Percentiles rank a stretch among this genome's conserved stretches.
phyloP scores from a whole-genome alignment of 2,329 filamentous ascomycete species.

The Pseudovirgaria hyperparasitica region DNA sequence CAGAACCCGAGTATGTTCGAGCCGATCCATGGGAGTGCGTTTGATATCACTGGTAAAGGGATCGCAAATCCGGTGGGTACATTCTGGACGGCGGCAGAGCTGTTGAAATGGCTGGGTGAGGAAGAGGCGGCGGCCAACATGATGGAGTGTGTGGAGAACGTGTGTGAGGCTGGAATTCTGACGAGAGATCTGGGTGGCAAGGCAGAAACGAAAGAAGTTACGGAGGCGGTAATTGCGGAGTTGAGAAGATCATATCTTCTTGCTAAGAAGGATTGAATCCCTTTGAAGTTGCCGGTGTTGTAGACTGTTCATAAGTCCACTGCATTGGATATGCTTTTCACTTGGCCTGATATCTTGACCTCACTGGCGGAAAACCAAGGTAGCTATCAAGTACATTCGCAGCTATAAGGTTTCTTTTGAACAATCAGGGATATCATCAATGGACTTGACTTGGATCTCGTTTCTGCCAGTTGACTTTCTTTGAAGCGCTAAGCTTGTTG shows the following conservation, averaged over 20 bases:
- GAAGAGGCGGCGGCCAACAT: constrained; percentile 36
- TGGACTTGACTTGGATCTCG: too few species aligned
- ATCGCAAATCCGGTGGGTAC: constrained; percentile 45
- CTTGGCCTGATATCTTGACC: too few species aligned
- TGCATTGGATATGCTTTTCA: too few species aligned
- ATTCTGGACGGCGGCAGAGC: constrained; percentile 47
- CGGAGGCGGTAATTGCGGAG: constrained; percentile 28
- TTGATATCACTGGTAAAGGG: constrained; percentile 45
- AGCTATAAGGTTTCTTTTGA: too few species aligned
- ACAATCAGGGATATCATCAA: too few species aligned
- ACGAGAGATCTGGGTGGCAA: constrained; percentile 42
- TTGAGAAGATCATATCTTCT: too few species aligned
- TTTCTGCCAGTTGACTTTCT: too few species aligned
- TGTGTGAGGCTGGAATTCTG: constrained; percentile 38
- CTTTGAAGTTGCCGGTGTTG: too few species aligned
- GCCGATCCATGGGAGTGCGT: constrained; percentile 47
- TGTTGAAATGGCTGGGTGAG: constrained; percentile 46
- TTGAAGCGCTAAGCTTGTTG: too few species aligned
- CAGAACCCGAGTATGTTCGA: constrained; percentile 50
- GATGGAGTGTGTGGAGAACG: constrained; percentile 40
- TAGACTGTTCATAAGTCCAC: too few species aligned
- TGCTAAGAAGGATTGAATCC: background rate
- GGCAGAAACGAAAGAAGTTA: constrained; percentile 28
- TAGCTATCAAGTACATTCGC: too few species aligned
- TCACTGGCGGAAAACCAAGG: too few species aligned